A percentile compares a stretch with the other conserved stretches of the same genome.
These are phyloP conservation scores for Botrytis pseudocinerea DNA, from an alignment of 2,329 filamentous ascomycete genomes.

Conservation along the genomic window DNA sequence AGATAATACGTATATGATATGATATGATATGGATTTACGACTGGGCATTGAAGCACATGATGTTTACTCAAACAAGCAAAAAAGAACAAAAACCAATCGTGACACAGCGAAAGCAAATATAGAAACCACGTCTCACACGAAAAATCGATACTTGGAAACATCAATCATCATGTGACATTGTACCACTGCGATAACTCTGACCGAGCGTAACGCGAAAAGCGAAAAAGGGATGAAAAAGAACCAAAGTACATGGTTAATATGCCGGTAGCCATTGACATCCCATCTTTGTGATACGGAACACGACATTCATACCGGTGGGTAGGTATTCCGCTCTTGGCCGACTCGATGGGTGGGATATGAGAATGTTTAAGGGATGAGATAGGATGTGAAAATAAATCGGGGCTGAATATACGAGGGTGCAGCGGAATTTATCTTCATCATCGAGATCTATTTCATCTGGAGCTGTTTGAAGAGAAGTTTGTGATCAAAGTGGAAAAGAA, in stretches of 20 bases:
- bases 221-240: neutral
- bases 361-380: neutral
- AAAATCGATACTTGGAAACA: neutral
- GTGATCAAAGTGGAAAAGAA: neutral
- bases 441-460: neutral
- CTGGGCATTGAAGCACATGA: neutral
- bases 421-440: neutral
- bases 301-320: neutral
- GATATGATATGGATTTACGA: neutral
- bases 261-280: constrained; percentile 8
- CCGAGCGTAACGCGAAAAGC: neutral
- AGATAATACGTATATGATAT: neutral
- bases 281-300: constrained; percentile 1
- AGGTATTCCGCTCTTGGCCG: neutral
- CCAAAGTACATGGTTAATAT: neutral
- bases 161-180: neutral
- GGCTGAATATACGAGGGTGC: neutral
- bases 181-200: neutral
- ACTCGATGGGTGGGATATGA: neutral
- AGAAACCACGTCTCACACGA: neutral
- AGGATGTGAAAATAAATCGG: neutral
- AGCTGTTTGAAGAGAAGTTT: neutral
- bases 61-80: neutral
- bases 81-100: neutral
- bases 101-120: neutral